phyloP scores from a whole-genome alignment of 2,329 filamentous ascomycete genomes.

The Colletotrichum musicola region DNA sequence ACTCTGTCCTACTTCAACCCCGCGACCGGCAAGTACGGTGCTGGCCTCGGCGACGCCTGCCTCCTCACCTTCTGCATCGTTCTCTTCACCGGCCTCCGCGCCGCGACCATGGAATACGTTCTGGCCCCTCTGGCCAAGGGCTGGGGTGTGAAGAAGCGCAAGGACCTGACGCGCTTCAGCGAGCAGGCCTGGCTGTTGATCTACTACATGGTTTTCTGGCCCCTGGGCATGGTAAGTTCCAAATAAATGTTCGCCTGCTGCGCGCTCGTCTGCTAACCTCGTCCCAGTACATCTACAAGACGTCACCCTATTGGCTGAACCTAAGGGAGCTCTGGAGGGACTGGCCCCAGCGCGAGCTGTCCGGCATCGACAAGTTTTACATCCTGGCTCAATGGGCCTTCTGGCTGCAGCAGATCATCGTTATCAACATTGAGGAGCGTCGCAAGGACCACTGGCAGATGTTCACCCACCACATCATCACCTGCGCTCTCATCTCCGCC shows the following conservation, averaged over 20 bases:
- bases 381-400: constrained; percentile 91
- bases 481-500: constrained; percentile 80
- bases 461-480: constrained; percentile 95
- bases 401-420: constrained; percentile 93
- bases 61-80: constrained; percentile 84
- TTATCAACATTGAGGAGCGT: constrained; percentile 93
- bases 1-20: constrained; percentile 85
- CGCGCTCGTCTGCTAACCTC: constrained; percentile 15
- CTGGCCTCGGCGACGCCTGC: constrained; percentile 83
- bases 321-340: constrained; percentile 83
- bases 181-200: constrained; percentile 94
- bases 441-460: constrained; percentile 97
- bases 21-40: constrained; percentile 75
- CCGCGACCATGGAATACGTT: constrained; percentile 87
- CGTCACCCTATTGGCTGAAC: constrained; percentile 83
- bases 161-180: constrained; percentile 85
- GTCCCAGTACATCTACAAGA: constrained; percentile 80
- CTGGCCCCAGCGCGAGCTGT: constrained; percentile 84
- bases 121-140: constrained; percentile 81
- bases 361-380: constrained; percentile 85
- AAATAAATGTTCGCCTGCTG: neutral
- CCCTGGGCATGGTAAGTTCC: constrained; percentile 81
- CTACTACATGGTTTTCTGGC: constrained; percentile 87
- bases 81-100: constrained; percentile 88
- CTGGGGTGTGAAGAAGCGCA: constrained; percentile 80